Conservation (phyloP, 768 basidiomycete species). For the Cystofilobasidium ferigula region DNA sequence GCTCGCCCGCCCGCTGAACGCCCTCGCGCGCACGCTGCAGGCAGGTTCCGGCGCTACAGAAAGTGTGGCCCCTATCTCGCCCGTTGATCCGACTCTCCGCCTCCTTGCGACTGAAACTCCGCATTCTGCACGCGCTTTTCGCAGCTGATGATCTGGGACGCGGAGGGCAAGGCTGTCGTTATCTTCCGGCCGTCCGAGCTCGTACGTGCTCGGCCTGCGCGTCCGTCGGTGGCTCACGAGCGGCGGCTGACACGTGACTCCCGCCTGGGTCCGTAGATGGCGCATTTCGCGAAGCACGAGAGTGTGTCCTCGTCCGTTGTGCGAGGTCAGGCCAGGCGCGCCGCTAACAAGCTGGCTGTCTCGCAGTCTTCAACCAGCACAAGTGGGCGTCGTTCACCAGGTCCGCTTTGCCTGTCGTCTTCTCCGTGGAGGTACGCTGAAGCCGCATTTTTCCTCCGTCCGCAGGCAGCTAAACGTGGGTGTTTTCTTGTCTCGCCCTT, state of each 20-base stretch:
- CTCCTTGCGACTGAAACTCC: too few relatives aligned
- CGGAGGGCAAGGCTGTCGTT: too few relatives aligned
- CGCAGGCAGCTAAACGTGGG: slow-evolving; percentile 1
- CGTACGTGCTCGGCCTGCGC: not conserved
- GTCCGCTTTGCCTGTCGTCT: not conserved
- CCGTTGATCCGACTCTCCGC: too few relatives aligned
- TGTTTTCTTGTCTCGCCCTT: too few relatives aligned
- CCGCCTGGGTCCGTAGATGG: not conserved
- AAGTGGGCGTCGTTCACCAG: not conserved
- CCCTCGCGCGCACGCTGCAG: too few relatives aligned
- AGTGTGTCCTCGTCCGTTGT: not conserved
- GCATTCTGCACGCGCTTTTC: too few relatives aligned
- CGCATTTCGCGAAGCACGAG: not conserved
- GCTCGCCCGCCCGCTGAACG: too few relatives aligned
- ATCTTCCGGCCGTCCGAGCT: not conserved
- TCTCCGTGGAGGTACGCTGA: too few relatives aligned
- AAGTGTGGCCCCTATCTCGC: too few relatives aligned
- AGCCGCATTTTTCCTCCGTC: too few relatives aligned
- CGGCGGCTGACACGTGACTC: not conserved
- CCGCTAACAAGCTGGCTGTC: not conserved
- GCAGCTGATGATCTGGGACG: too few relatives aligned
- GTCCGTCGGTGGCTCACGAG: not conserved
- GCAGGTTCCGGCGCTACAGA: too few relatives aligned
- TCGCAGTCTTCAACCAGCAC: not conserved
- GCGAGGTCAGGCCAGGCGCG: not conserved